phyloP scores from a whole-genome alignment of 2,329 filamentous ascomycete genomes.

The Bipolaris oryzae region DNA sequence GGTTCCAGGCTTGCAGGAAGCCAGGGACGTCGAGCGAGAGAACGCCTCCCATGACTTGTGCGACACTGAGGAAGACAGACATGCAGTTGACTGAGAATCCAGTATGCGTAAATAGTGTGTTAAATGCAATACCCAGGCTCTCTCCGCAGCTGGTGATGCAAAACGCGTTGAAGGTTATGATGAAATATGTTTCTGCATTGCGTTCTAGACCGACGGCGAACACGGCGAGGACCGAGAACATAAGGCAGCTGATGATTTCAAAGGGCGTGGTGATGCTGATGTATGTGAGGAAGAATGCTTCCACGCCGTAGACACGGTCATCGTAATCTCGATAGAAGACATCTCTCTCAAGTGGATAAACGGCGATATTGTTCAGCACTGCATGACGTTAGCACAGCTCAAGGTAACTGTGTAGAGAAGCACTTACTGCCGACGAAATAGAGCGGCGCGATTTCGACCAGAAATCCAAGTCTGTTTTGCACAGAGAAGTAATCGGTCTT shows the following conservation, averaged over 20 bases:
- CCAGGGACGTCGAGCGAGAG: conserved; percentile 10
- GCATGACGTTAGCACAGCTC: conserved; percentile 2
- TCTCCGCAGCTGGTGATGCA: conserved; percentile 77
- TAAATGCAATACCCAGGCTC: conserved; percentile 79
- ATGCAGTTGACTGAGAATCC: conserved; percentile 79
- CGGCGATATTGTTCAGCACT: conserved; percentile 76
- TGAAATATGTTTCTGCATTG: conserved; percentile 69
- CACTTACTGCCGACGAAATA: conserved; percentile 69
- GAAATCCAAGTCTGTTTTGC: conserved; percentile 74
- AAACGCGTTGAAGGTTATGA: conserved; percentile 71
- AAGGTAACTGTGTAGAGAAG: neutral
- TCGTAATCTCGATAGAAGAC: conserved; percentile 80
- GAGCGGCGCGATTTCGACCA: conserved; percentile 73
- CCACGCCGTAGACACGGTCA: conserved; percentile 72
- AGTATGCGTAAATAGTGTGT: conserved; percentile 74
- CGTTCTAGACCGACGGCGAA: conserved; percentile 70
- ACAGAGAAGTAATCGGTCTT: conserved; percentile 71
- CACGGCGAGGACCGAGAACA: conserved; percentile 69
- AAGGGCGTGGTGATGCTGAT: conserved; percentile 74
- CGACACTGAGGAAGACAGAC: conserved; percentile 70
- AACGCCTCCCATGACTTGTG: conserved; percentile 65
- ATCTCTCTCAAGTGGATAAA: conserved; percentile 74
- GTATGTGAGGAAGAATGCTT: conserved; percentile 74
- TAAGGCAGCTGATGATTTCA: conserved; percentile 67
- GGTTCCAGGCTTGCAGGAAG: conserved; percentile 63